A percentile compares a stretch with the other conserved stretches of the same genome.
phyloP scores from a whole-genome alignment of 2,329 filamentous ascomycete species.

The Zymoseptoria passerinii region DNA sequence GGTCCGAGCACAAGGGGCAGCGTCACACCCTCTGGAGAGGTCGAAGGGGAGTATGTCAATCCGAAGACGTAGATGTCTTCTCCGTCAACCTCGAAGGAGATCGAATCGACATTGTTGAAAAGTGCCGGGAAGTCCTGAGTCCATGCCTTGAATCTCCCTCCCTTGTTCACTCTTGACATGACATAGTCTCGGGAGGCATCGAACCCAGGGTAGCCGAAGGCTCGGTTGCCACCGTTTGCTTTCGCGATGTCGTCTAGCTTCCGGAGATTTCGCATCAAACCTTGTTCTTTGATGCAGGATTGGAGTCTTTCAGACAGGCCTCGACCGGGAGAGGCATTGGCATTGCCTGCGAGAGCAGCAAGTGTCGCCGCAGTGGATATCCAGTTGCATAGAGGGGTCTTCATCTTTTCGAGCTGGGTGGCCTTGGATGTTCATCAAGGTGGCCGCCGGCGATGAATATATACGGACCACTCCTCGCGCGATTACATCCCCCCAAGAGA shows the following conservation, averaged over 20 bases:
- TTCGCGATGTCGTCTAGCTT: slow-evolving; percentile 48
- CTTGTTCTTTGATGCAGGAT: slow-evolving; percentile 21
- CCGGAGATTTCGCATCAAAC: slow-evolving; percentile 47
- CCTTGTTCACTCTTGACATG: slow-evolving; percentile 41
- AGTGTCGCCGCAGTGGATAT: not conserved
- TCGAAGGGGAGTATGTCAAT: slow-evolving; percentile 45
- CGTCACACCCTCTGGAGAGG: slow-evolving; percentile 31
- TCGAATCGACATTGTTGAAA: slow-evolving; percentile 21
- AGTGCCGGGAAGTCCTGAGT: slow-evolving; percentile 13
- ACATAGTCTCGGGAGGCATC: slow-evolving; percentile 52
- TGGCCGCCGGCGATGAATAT: not conserved
- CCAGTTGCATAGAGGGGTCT: not conserved
- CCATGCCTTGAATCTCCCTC: slow-evolving; percentile 19
- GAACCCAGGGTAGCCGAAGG: slow-evolving; percentile 53
- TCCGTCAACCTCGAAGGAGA: slow-evolving; percentile 29
- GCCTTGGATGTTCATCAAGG: not conserved
- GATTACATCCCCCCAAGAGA: not conserved
- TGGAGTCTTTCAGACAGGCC: slow-evolving; percentile 9
- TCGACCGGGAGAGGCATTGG: not conserved
- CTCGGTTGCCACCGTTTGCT: slow-evolving; percentile 51
- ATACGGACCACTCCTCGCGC: not conserved
- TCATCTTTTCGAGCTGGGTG: not conserved
- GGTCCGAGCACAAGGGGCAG: slow-evolving; percentile 37
- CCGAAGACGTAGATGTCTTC: slow-evolving; percentile 44
- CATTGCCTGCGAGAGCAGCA: not conserved